A percentile compares a stretch with the other conserved stretches of the same genome.
Conservation (phyloP, 345 rosid genomes). For the Eucalyptus marginata region DNA sequence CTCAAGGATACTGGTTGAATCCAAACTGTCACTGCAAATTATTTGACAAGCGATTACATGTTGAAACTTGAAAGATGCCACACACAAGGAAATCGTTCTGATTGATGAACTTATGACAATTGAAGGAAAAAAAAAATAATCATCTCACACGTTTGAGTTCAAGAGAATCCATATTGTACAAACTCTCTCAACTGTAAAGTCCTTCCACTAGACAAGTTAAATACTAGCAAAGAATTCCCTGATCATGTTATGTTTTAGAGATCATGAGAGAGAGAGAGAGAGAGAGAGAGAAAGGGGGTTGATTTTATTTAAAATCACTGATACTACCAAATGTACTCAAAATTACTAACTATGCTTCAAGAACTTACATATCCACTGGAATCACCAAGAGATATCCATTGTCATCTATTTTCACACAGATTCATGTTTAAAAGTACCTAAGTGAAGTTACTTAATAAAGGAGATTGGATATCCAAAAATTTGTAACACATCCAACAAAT, state of each 20-base stretch:
- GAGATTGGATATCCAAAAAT: neutral
- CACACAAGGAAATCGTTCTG: neutral
- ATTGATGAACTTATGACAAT: neutral
- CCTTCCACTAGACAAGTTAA: neutral
- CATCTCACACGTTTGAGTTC: neutral
- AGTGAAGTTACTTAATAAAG: neutral
- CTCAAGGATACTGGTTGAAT: constrained; percentile 77
- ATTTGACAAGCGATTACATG: neutral
- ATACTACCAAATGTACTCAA: neutral
- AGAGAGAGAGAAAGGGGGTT: neutral
- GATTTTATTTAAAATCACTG: neutral
- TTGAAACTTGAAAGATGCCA: neutral
- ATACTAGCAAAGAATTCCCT: neutral
- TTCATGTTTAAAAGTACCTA: neutral
- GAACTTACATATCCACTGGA: neutral
- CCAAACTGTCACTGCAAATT: constrained; percentile 50
- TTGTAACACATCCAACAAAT: neutral
- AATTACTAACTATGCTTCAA: neutral
- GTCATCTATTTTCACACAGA: neutral
- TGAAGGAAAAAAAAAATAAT: neutral
- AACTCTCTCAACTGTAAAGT: neutral
- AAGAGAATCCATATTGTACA: neutral
- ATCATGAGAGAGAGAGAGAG: neutral
- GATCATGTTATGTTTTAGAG: neutral
- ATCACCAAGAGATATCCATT: neutral